Conservation (phyloP, 768 basidiomycete genomes). For the Mycena epipterygia region DNA sequence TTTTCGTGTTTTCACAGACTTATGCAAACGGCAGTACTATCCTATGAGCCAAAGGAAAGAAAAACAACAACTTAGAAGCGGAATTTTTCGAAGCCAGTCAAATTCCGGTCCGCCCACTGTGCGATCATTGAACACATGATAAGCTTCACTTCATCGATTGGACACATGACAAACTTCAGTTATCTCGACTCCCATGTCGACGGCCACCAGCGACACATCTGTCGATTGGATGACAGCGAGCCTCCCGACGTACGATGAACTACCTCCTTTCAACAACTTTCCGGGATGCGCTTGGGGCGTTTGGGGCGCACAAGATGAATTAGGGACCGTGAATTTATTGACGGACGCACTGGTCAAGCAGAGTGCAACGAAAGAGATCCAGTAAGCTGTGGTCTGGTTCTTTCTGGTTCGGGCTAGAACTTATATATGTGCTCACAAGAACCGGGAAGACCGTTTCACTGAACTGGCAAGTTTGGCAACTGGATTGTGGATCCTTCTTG, state of each 20-base stretch:
- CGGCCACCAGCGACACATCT: background rate
- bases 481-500: background rate
- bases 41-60: too few relatives aligned
- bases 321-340: conserved; percentile 77
- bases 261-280: conserved; percentile 64
- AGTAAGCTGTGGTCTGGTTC: conserved; percentile 53
- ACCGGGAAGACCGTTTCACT: conserved; percentile 69
- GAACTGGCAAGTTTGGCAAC: conserved; percentile 65
- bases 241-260: conserved; percentile 40
- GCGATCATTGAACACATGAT: background rate
- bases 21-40: too few relatives aligned
- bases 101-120: too few relatives aligned
- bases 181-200: background rate
- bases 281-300: conserved; percentile 80
- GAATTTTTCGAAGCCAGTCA: too few relatives aligned
- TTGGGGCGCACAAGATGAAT: conserved; percentile 76
- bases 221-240: conserved; percentile 24
- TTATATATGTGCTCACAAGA: conserved; percentile 44
- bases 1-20: too few relatives aligned
- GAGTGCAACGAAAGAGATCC: conserved; percentile 70
- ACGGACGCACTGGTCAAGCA: conserved; percentile 71
- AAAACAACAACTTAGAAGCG: too few relatives aligned
- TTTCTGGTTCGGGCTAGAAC: background rate
- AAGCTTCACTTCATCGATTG: background rate
- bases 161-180: background rate